phyloP scores from a whole-genome alignment of 768 basidiomycete genomes.

The Tylopilus balloui region DNA sequence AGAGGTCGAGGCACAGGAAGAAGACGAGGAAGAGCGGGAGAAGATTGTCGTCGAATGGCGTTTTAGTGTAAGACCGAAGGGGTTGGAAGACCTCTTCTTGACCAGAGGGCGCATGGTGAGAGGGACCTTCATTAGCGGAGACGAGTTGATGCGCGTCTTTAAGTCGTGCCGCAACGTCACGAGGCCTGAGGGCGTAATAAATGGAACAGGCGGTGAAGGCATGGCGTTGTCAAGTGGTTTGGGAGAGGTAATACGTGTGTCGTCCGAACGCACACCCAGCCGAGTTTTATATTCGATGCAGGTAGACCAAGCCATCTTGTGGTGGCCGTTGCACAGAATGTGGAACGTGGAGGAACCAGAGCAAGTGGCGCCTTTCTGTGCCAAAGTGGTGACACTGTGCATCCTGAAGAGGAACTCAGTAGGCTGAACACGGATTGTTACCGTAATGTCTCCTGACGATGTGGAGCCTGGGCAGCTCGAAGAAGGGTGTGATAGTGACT shows the following conservation, averaged over 20 bases:
- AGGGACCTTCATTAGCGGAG: conserved; percentile 24
- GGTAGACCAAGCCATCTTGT: conserved; percentile 19
- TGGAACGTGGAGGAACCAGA: conserved; percentile 7
- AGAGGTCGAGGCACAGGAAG: conserved; percentile 12
- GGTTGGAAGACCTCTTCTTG: conserved; percentile 27
- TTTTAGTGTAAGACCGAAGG: conserved; percentile 20
- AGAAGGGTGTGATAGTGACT: conserved; percentile 19
- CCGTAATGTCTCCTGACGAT: conserved; percentile 9
- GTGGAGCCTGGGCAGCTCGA: conserved; percentile 16
- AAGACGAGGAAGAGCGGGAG: conserved; percentile 18
- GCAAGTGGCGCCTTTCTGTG: conserved; percentile 15
- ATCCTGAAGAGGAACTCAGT: conserved; percentile 10
- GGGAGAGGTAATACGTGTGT: conserved; percentile 17
- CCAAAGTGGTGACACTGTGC: conserved; percentile 12
- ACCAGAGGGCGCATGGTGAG: conserved; percentile 26
- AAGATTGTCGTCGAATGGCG: conserved; percentile 26
- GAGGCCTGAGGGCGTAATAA: conserved; percentile 26
- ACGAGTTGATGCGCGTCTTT: conserved; percentile 27
- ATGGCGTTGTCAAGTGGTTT: conserved; percentile 19
- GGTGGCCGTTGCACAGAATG: conserved; percentile 18
- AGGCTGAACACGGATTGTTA: conserved; percentile 13
- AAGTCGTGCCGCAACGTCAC: conserved; percentile 28
- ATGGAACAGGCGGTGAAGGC: conserved; percentile 25
- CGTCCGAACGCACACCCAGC: neutral
- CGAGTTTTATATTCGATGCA: conserved; percentile 20